Base-by-base conservation (phyloP, 1,284 basidiomycete genomes). In the Fomes fomentarius region DNA sequence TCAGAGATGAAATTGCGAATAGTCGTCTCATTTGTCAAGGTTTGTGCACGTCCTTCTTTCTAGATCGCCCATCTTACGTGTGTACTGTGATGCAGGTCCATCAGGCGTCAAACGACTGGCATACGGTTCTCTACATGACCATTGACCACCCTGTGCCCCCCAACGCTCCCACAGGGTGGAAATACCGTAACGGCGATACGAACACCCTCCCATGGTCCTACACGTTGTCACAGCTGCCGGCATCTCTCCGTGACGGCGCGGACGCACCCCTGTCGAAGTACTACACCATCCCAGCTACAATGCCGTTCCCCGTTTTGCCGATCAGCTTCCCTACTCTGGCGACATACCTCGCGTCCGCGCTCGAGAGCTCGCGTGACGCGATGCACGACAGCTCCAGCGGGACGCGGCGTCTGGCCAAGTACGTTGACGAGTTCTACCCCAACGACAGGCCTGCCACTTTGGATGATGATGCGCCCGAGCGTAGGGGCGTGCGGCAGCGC, bases 11-110 rank as follows among this genome's bases (percentile, higher is more conserved):
- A 78, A 56, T 71, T 92, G 37, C 82, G 90, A 37, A 83, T 85
- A 0, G 87, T 92, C 0, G 72, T 92, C 50, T 88, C 91, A 62
- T 90, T 91, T 63, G 76, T 90, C 50, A 88, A 83, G 76, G 89
- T 89, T 59, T 56, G 54, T 34, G 9, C 42, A n/a, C 10, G 4
- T 11, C 15, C 12, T 35, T 45, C 26, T 26, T 44, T 7, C 17
- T 34, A n/a, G 17, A 3, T 30, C 42, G 33, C 14, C 14, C 24
- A 45, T 11, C 30, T 56, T 21, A 44, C 33, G 41, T n/a, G 5
- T 14, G 40, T 30, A 12, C 22, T 5, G 17, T 4, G 2, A 11
- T 17, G 21, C 48, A 89, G 87, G 75, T 83, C 22, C 82, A 85
- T 64, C 80, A 78, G 42, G 65, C 75, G 26, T 78, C 83, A 0